These are phyloP conservation scores for Metschnikowia noctiluminum DNA, from an alignment of 805 yeast genomes.

Conservation along the genomic window DNA sequence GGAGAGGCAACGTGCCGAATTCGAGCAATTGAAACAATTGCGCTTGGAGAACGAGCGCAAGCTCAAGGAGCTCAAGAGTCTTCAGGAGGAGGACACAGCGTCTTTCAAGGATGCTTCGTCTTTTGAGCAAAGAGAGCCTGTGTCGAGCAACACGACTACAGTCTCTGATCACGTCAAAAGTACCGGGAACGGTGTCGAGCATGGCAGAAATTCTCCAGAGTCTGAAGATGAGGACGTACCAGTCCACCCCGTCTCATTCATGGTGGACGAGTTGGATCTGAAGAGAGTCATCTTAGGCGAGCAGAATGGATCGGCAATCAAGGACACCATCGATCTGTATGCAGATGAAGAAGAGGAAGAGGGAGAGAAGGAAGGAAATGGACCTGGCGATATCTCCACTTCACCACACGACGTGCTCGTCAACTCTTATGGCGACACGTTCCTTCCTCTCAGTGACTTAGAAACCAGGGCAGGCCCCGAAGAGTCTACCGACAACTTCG, in stretches of 20 bases:
- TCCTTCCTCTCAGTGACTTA: constrained; percentile 6
- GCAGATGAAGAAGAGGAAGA: not conserved
- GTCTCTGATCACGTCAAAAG: not conserved
- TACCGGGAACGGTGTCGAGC: constrained; percentile 6
- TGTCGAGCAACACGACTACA: not conserved
- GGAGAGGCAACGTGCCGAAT: constrained; percentile 36
- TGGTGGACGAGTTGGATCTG: constrained; percentile 25
- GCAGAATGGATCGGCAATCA: not conserved
- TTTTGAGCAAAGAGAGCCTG: not conserved
- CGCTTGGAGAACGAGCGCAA: constrained; percentile 28
- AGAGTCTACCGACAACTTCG: constrained; percentile 22
- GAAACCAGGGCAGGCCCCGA: not conserved
- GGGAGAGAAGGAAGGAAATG: not conserved
- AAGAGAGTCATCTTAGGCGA: constrained; percentile 8
- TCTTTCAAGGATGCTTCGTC: constrained; percentile 3
- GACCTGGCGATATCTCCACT: not conserved
- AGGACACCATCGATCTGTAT: not conserved
- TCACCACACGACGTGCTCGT: constrained; percentile 10
- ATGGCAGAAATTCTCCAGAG: not conserved
- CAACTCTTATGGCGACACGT: constrained; percentile 9
- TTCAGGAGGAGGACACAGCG: constrained; percentile 15
- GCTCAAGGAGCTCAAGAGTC: constrained; percentile 17
- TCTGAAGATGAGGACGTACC: constrained; percentile 24
- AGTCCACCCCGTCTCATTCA: constrained; percentile 15
- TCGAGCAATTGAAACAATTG: constrained; percentile 29